phyloP scores from a whole-genome alignment of 768 basidiomycete species.

The Dictyophora rubrovolvata region DNA sequence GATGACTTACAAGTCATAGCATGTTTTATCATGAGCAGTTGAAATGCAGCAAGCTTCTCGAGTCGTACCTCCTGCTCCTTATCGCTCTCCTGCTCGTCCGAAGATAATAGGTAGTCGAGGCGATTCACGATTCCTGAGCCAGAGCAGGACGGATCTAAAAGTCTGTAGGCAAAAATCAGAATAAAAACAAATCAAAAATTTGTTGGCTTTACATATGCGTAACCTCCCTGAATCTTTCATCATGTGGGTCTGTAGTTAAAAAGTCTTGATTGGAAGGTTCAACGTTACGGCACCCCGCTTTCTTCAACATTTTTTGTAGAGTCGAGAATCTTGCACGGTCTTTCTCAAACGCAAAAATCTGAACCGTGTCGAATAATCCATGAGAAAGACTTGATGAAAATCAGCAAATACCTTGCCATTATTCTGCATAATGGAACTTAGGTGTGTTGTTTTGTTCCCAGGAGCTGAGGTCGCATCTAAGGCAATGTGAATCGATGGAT shows the following conservation, averaged over 20 bases:
- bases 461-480: conserved; percentile 96
- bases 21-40: conserved; percentile 83
- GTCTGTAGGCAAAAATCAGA: conserved; percentile 29
- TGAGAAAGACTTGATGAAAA: not conserved
- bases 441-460: conserved; percentile 94
- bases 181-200: conserved; percentile 1
- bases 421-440: conserved; percentile 79
- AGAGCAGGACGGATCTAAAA: conserved; percentile 95
- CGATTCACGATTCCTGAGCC: conserved; percentile 90
- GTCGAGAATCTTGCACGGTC: conserved; percentile 76
- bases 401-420: conserved; percentile 58
- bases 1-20: conserved; percentile 78
- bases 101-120: conserved; percentile 56
- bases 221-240: conserved; percentile 49
- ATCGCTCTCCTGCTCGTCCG: conserved; percentile 46
- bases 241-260: conserved; percentile 59
- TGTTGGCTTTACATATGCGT: conserved; percentile 71
- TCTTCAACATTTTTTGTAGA: conserved; percentile 75
- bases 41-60: conserved; percentile 77
- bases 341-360: conserved; percentile 85
- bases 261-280: conserved; percentile 74
- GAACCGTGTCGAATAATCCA: not conserved
- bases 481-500: conserved; percentile 44
- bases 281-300: conserved; percentile 76
- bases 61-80: conserved; percentile 58